These are phyloP conservation scores for Suhomyces tanzawaensis DNA, from an alignment of 805 yeast species.

Conservation along the genomic window DNA sequence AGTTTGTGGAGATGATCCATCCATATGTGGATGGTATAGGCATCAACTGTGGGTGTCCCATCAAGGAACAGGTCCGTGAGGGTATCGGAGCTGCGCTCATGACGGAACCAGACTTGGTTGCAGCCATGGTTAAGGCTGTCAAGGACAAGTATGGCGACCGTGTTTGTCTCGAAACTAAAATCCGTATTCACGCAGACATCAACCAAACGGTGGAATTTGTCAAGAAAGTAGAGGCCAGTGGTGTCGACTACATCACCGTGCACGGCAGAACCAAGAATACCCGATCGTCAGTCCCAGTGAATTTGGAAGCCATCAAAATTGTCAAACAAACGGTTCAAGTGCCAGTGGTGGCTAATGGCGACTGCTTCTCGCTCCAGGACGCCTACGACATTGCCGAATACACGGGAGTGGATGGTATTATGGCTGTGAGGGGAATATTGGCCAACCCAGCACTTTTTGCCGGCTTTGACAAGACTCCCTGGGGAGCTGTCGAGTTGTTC, in stretches of 20 bases:
- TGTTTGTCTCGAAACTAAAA: conserved; percentile 86
- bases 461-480: conserved; percentile 72
- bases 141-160: conserved; percentile 68
- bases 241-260: conserved; percentile 90
- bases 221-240: conserved; percentile 71
- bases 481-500: conserved; percentile 85
- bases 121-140: conserved; percentile 80
- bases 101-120: conserved; percentile 75
- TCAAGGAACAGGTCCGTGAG: conserved; percentile 88
- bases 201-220: conserved; percentile 74
- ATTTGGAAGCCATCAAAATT: conserved; percentile 73
- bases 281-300: conserved; percentile 78
- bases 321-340: conserved; percentile 55
- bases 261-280: conserved; percentile 90
- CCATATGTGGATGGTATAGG: conserved; percentile 95
- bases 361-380: conserved; percentile 70
- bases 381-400: conserved; percentile 55
- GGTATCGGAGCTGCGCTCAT: conserved; percentile 97
- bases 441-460: conserved; percentile 86
- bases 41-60: conserved; percentile 96
- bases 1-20: conserved; percentile 84
- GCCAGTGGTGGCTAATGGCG: conserved; percentile 98
- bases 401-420: conserved; percentile 87
- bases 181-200: conserved; percentile 78
- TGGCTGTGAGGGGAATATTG: conserved; percentile 90